Evolutionary conservation across 768 basidiomycete species (phyloP).

Genomic region (Tylopilus subfusipes): DNA sequence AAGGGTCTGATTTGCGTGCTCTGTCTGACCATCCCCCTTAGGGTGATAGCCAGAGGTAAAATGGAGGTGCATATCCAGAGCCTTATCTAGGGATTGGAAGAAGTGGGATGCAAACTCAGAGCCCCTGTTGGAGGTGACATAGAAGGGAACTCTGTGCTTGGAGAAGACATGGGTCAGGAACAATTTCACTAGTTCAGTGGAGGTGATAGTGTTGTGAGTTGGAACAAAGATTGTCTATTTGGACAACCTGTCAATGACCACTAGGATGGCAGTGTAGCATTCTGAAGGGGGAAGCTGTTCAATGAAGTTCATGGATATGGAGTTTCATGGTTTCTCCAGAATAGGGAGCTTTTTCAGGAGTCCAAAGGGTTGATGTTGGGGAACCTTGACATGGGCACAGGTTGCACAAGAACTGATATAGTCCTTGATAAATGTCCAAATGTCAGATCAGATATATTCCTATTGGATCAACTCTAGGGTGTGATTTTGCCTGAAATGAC

Average conservation of each 20-base stretch:
- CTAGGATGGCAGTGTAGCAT: neutral
- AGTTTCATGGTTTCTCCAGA: neutral
- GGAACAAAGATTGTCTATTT: too few species aligned
- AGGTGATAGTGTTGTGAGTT: too few species aligned
- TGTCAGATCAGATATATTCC: neutral
- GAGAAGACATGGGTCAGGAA: neutral
- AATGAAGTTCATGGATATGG: neutral
- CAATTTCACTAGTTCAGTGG: too few species aligned
- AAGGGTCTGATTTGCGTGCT: neutral
- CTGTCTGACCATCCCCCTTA: neutral
- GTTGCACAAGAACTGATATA: neutral
- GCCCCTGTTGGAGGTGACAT: neutral
- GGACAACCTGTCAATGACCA: too few species aligned
- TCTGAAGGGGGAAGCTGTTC: neutral
- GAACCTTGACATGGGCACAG: neutral
- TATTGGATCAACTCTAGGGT: neutral
- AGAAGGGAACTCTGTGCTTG: too few species aligned
- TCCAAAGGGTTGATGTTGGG: neutral
- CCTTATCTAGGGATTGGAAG: neutral
- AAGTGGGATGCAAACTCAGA: neutral
- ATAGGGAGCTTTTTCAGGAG: neutral
- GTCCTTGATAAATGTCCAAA: neutral
- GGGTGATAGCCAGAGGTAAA: neutral
- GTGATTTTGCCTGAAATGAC: neutral
- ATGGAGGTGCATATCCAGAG: neutral